Conservation (phyloP, 108 stramenopile genomes). For the Asterionellopsis glacialis region DNA sequence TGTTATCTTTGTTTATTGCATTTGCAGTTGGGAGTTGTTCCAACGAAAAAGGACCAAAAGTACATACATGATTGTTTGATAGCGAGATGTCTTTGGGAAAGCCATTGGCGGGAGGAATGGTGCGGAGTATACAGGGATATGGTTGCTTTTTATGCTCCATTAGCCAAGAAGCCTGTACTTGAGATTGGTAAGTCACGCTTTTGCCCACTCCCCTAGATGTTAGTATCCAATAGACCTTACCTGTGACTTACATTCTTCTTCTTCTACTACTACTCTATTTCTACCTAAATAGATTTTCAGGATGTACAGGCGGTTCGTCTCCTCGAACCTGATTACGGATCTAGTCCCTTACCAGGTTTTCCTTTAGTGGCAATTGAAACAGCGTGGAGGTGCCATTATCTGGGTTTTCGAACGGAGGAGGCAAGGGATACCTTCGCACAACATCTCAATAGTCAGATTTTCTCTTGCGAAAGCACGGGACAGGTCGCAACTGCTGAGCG, state of each 20-base stretch:
- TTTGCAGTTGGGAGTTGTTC: constrained; percentile 36
- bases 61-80: constrained; percentile 52
- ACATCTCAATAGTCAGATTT: constrained; percentile 38
- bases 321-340: constrained; percentile 23
- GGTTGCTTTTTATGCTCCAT: constrained; percentile 78
- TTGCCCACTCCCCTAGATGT: background rate
- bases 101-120: constrained; percentile 92
- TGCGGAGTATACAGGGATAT: constrained; percentile 65
- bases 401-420: constrained; percentile 55
- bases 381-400: constrained; percentile 77
- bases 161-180: constrained; percentile 71
- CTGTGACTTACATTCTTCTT: too few relatives aligned
- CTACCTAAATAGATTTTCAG: constrained; percentile 16
- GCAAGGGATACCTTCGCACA: constrained; percentile 41
- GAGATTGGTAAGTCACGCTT: constrained; percentile 40
- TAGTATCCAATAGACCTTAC: background rate
- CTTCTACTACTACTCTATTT: too few relatives aligned
- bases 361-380: constrained; percentile 74
- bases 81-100: constrained; percentile 86
- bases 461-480: constrained; percentile 2
- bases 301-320: constrained; percentile 54
- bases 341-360: constrained; percentile 66
- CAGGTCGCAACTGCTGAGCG: background rate
- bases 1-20: too few relatives aligned
- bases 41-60: constrained; percentile 22